Conservation (phyloP, 2,329 filamentous ascomycete species). For the Mollisia scopiformis region DNA sequence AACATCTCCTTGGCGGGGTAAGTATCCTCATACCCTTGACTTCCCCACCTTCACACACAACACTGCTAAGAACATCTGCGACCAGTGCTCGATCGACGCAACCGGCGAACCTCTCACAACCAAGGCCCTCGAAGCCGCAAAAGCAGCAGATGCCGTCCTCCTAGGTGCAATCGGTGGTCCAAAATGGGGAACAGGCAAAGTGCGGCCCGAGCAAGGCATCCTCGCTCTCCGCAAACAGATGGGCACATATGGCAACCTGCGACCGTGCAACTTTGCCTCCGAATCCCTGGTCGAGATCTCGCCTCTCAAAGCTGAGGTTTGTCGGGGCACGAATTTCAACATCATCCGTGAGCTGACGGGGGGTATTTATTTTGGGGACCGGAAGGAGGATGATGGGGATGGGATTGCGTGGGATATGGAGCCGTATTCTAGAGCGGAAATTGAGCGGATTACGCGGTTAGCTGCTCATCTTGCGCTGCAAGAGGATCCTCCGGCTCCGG, state of each 20-base stretch:
- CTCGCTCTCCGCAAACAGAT: conserved; percentile 92
- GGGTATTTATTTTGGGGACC: conserved; percentile 93
- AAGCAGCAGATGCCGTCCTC: conserved; percentile 85
- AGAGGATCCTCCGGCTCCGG: conserved; percentile 73
- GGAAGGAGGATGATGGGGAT: conserved; percentile 77
- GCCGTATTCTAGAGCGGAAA: conserved; percentile 81
- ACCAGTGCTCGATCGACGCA: conserved; percentile 84
- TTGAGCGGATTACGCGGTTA: conserved; percentile 84
- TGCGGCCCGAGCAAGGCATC: conserved; percentile 91
- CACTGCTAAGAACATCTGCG: conserved; percentile 14
- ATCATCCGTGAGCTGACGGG: conserved; percentile 91
- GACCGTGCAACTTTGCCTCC: conserved; percentile 94
- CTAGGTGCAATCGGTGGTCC: conserved; percentile 96
- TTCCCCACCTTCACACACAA: not conserved
- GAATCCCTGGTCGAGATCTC: conserved; percentile 82
- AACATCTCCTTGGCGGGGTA: conserved; percentile 91
- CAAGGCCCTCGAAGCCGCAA: conserved; percentile 79
- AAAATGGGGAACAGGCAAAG: conserved; percentile 87
- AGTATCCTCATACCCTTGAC: conserved; percentile 43
- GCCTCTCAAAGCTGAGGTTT: conserved; percentile 84
- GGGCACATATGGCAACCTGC: conserved; percentile 90
- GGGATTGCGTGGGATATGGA: conserved; percentile 82
- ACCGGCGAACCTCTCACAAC: conserved; percentile 80
- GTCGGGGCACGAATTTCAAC: conserved; percentile 86
- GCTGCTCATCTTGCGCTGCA: conserved; percentile 81